phyloP scores from a whole-genome alignment of 306 rosid species.

The Morella rubra region DNA sequence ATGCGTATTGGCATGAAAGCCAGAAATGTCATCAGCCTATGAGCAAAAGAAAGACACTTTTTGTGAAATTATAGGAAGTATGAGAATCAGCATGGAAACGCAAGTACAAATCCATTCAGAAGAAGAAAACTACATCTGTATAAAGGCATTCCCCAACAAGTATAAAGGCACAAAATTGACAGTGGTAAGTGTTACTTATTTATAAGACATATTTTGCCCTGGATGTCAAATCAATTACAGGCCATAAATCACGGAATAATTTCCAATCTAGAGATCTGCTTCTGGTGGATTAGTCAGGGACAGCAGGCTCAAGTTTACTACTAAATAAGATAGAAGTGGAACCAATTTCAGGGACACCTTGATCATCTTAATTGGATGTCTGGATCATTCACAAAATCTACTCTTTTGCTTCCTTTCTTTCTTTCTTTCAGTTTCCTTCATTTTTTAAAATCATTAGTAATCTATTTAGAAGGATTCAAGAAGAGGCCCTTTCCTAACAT shows the following conservation, averaged over 20 bases:
- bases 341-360: background rate
- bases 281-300: background rate
- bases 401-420: background rate
- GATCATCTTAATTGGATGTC: background rate
- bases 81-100: constrained; percentile 9
- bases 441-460: background rate
- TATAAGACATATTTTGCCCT: background rate
- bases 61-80: constrained; percentile 7
- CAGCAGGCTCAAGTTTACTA: background rate
- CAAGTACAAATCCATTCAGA: background rate
- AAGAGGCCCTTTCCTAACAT: background rate
- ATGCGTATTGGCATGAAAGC: constrained; percentile 80
- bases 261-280: background rate
- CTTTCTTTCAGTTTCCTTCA: no score
- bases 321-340: background rate
- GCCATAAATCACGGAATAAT: background rate
- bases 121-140: background rate
- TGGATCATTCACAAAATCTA: background rate
- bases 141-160: background rate
- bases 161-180: background rate
- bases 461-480: background rate
- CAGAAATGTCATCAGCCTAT: constrained; percentile 74
- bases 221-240: background rate
- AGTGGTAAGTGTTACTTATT: background rate
- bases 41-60: constrained; percentile 11